phyloP scores from a whole-genome alignment of 179 eudicot species.

The Drosera spatulata region DNA sequence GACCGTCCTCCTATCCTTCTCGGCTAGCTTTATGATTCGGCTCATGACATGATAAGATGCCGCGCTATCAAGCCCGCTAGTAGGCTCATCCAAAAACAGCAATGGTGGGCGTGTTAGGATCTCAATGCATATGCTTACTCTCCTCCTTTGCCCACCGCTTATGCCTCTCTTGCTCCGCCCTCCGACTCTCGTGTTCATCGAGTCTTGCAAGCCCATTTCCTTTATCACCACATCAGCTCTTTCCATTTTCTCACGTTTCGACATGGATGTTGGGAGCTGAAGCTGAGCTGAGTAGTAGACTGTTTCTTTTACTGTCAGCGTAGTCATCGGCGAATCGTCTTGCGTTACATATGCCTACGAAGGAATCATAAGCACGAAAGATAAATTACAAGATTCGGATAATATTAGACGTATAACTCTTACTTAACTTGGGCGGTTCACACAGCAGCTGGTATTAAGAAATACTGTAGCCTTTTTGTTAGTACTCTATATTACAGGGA shows the following conservation, averaged over 20 bases:
- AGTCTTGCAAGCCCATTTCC: slow-evolving; percentile 70
- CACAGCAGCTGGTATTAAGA: too few species aligned
- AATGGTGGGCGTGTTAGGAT: slow-evolving; percentile 56
- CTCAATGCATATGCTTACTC: slow-evolving; percentile 74
- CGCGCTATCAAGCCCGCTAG: slow-evolving; percentile 84
- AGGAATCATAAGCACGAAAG: background rate
- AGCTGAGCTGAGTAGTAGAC: slow-evolving; percentile 70
- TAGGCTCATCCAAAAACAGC: slow-evolving; percentile 74
- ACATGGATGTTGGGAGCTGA: slow-evolving; percentile 54
- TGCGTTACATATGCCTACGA: slow-evolving; percentile 70
- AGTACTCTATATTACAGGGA: too few species aligned
- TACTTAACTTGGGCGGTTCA: background rate
- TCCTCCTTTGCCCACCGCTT: slow-evolving; percentile 68
- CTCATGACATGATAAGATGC: slow-evolving; percentile 78
- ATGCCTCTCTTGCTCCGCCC: slow-evolving; percentile 54
- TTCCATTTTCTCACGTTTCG: slow-evolving; percentile 34
- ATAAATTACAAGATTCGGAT: background rate
- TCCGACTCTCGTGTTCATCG: slow-evolving; percentile 52
- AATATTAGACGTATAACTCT: background rate
- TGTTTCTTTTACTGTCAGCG: slow-evolving; percentile 56
- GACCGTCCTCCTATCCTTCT: slow-evolving; percentile 38
- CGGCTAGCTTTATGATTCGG: slow-evolving; percentile 35
- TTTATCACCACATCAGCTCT: slow-evolving; percentile 44
- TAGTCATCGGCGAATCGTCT: slow-evolving; percentile 48
- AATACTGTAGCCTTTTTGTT: too few species aligned